Evolutionary conservation across 2,329 filamentous ascomycete genomes (phyloP), one percentile per base, ranked within the genome.

Genomic region (Penicillium brasilianum): DNA sequence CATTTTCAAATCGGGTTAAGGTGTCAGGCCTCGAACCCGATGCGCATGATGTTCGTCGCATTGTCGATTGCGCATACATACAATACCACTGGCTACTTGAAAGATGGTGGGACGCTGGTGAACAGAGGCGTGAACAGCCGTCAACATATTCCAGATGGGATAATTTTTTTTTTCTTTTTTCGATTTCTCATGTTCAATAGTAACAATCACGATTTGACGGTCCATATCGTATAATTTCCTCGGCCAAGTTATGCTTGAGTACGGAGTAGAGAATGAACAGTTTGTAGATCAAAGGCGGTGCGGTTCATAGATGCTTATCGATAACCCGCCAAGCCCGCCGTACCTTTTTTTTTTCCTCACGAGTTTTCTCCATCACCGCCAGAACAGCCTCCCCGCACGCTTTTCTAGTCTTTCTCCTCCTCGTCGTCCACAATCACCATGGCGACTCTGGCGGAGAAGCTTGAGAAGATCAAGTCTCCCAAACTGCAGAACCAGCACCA

Each of bases 391-490:
- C 61, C 65, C 59, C 59, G 62, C 61, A 63, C 58, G 59, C 58
- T 65, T 62, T 61, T 53, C 57, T 57, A 28, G 16, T 57, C 65
- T 67, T 65, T 69, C 66, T 65, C 66, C 64, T 20, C 57, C 65
- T 68, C 64, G 68, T 67, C 62, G 66, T 66, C 64, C 43, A 58
- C 66, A 64, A 66, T 69, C 74, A 80, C 71, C 70, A 83, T 83
- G 81, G 77, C 78, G 81, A 87, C 87, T 78, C 82, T 98, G 73
- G 88, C 90, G 77, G 94, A 97, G 83, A 96, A 93, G 84, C 87
- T 99, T 77, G 91, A 94, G 82, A 97, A 96, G 86, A 97, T 98
- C 78, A 91, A 95, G 80, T 95, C 91, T 75, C 95, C 95, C 59
- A 97, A 96, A 80, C 87, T 97, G 72, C 92, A 98, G 79, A 97